Evolutionary conservation across 441 rosid species (phyloP), one percentile per base, ranked within the genome.

Genomic region (Pelargonium citronellum): DNA sequence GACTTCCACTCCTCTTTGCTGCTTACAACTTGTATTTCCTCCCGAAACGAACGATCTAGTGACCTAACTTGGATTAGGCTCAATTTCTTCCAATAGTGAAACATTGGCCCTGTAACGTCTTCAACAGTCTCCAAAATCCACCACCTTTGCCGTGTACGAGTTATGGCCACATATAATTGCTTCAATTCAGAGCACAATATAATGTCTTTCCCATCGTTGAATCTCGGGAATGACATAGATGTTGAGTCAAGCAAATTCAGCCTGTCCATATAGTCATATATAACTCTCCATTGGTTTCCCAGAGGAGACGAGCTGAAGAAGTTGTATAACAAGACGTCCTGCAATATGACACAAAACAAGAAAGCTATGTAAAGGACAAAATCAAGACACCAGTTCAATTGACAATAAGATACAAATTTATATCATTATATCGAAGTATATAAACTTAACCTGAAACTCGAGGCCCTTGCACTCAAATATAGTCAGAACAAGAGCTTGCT

Each of bases 141-240:
- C 66, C 71, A 57, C 41, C 79, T 67, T 41, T 62, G 72, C 49
- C 69, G 51, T 7, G 75, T 67, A 3, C 69, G 71, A 13, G 79
- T 75, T 20, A 71, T 68, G 1, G 79, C 75, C 0, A 75, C 71
- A 49, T 75, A 75, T 30, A 75, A 30, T n/a, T 70, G 78, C 68
- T 71, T 75, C 57, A 75, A 24, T 55, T 75, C 75, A 13, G 79
- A 71, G 69, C 75, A 75, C 24, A 67, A 49, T n/a, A 75, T 37
- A 43, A 67, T 43, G 68, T 75, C 72, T 67, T 68, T 67, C 6
- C 57, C 69, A 0, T 64, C 69, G 3, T 47, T 34, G 2, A 71
- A 71, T 15, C 12, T 19, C 17, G 74, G 75, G 58, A 39, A 62
- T 13, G 69, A 20, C 46, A 1, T 16, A 9, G 43, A 64, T 5